A percentile compares a stretch with the other conserved stretches of the same genome.
phyloP scores from a whole-genome alignment of 1,139 yeast genomes.

The Diutina neorugosa region DNA sequence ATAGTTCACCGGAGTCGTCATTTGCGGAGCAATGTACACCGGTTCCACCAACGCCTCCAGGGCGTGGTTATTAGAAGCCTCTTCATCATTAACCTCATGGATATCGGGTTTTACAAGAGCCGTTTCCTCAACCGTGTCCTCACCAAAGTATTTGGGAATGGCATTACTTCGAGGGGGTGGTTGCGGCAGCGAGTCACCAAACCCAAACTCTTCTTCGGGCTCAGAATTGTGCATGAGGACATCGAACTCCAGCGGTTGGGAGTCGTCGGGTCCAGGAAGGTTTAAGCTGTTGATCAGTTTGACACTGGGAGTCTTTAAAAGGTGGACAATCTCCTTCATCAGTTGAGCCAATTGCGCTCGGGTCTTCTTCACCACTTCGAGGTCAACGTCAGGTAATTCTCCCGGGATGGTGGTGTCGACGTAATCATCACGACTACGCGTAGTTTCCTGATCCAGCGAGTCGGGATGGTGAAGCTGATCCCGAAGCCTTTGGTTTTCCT shows the following conservation, averaged over 20 bases:
- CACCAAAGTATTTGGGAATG: background rate
- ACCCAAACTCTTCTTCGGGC: background rate
- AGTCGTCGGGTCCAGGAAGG: background rate
- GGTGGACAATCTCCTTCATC: constrained; percentile 29
- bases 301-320: constrained; percentile 26
- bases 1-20: background rate
- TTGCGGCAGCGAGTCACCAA: background rate
- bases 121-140: background rate
- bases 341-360: constrained; percentile 27
- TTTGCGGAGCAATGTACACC: background rate
- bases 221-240: background rate
- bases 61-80: background rate
- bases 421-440: background rate
- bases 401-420: background rate
- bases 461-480: background rate
- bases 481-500: constrained; percentile 5
- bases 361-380: constrained; percentile 25
- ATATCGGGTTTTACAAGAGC: background rate
- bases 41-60: constrained; percentile 4
- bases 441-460: background rate
- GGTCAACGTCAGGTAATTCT: constrained; percentile 28
- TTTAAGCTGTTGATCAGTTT: background rate
- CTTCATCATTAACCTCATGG: background rate
- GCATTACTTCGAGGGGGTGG: background rate
- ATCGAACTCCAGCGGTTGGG: background rate